Evolutionary conservation across 495 filamentous ascomycete species (phyloP), one percentile per base, ranked within the genome.

Genomic region (Aspergillus panamensis): DNA sequence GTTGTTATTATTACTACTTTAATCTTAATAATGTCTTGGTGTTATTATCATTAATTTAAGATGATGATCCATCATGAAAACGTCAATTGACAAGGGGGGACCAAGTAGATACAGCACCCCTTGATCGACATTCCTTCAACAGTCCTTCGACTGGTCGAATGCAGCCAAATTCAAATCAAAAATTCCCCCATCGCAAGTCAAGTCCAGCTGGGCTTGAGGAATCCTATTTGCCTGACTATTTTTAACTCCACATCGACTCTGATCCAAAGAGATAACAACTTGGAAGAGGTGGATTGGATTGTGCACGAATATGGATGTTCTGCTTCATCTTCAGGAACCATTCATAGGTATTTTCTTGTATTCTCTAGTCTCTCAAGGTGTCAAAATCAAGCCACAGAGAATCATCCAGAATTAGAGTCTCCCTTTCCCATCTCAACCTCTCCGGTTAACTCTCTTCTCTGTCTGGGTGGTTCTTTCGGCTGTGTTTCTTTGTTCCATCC

Each of bases 81-180:
- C 47, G 47, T 49, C 47, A 29, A 49, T 14, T 10, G 42, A 21
- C 9, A 20, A 45, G 17, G 42, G 17, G 20, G 42, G 3, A 7
- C 42, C 20, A 5, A 16, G 20, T 12, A 30, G 19, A 31, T 25
- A 25, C 25, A 49, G 7, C 16, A 49, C 16, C 47, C 47, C 47
- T 49, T 49, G 47, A 49, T 49, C 47, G 47, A 49, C 47, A 49
- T 49, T 49, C 47, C 47, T 49, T 20, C 2, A 13, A 2, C 14
- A 17, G 9, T 6, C 8, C 9, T 10, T 6, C 20, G 47, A 49
- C 43, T 47, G 43, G 25, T 49, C 47, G 47, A 49, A 49, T 49
- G 47, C 47, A 49, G 47, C 47, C 29, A 29, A 14, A 31, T 45
- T 45, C 42, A 45, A 45, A 17, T 45, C 19, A 21, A 45, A 45